These are phyloP conservation scores for Salix suchowensis DNA, from an alignment of 345 rosid genomes.

Conservation along the genomic window DNA sequence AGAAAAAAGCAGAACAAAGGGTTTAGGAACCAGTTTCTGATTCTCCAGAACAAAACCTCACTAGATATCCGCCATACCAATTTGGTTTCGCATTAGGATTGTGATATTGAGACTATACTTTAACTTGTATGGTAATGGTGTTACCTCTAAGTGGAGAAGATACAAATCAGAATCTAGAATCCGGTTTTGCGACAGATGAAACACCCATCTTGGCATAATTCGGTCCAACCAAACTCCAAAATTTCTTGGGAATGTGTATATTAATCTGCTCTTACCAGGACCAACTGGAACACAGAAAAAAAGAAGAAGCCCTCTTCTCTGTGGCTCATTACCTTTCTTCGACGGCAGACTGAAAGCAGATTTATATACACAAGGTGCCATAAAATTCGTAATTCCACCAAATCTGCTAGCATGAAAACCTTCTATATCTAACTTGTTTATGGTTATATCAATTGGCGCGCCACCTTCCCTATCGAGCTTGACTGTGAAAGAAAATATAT, in stretches of 20 bases:
- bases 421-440: slow-evolving; percentile 39
- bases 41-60: too few relatives aligned
- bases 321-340: not conserved
- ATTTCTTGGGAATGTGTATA: slow-evolving; percentile 76
- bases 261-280: slow-evolving; percentile 74
- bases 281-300: slow-evolving; percentile 79
- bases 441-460: slow-evolving; percentile 50
- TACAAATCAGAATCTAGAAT: slow-evolving; percentile 82
- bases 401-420: slow-evolving; percentile 58
- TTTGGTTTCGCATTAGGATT: too few relatives aligned
- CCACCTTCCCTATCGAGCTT: slow-evolving; percentile 89
- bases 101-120: not conserved
- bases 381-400: slow-evolving; percentile 49
- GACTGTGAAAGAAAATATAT: slow-evolving; percentile 34
- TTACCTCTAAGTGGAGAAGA: slow-evolving; percentile 85
- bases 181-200: slow-evolving; percentile 63
- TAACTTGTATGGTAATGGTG: not conserved
- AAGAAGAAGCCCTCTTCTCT: slow-evolving; percentile 42
- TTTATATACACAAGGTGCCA: slow-evolving; percentile 67
- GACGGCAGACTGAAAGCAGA: slow-evolving; percentile 38
- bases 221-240: slow-evolving; percentile 59
- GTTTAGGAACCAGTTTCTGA: too few relatives aligned
- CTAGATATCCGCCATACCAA: too few relatives aligned
- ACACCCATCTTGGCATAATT: slow-evolving; percentile 81
- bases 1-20: too few relatives aligned